Base-by-base conservation (phyloP, 805 yeast species). In the Metschnikowia hibisci region DNA sequence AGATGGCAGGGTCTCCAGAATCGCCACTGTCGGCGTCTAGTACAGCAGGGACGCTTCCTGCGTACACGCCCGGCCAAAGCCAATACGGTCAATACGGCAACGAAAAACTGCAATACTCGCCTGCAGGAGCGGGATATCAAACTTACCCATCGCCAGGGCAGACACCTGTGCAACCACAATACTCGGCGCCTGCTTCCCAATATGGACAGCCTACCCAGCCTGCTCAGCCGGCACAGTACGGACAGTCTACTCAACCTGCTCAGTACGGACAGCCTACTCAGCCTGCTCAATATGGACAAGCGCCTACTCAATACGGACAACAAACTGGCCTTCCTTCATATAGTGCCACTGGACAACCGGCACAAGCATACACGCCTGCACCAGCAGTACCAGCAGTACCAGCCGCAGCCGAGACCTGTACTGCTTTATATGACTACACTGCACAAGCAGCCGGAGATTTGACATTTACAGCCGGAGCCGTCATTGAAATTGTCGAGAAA, bases 391-490 rank as follows among this genome's bases (percentile, higher is more conserved):
- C 57, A n/a, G 42, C 47, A 3, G 54, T 63, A 11, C 66, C 70
- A 9, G 61, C 67, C 1, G 57, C 63, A 3, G 53, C 49, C 2
- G 42, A 80, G 55, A 77, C 84, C 11, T 89, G 96, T 58, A 85
- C 96, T 10, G 96, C 99, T 0, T 63, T 90, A 40, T 91, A 90
- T 61, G 97, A 90, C 57, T 91, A 87, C 64, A 69, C 83, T 7
- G 96, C 98, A 0, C 97, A 89, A 64, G 93, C 96, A 0, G 86
- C 77, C 26, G 98, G 98, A 16, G 99, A 93, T 60, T 73, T 93
- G 58, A 66, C 85, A 14, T 87, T 93, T 69, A 75, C 81, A 27
- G 96, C 96, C 0, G 99, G 98, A 16, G 84, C 90, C 15, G 76
- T 81, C 25, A 90, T 93, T 52, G 86, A 87, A 54, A 74, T 93